A percentile compares a stretch with the other conserved stretches of the same genome.
These are phyloP conservation scores for Brassica nigra DNA, from an alignment of 345 rosid species.

Conservation along the genomic window DNA sequence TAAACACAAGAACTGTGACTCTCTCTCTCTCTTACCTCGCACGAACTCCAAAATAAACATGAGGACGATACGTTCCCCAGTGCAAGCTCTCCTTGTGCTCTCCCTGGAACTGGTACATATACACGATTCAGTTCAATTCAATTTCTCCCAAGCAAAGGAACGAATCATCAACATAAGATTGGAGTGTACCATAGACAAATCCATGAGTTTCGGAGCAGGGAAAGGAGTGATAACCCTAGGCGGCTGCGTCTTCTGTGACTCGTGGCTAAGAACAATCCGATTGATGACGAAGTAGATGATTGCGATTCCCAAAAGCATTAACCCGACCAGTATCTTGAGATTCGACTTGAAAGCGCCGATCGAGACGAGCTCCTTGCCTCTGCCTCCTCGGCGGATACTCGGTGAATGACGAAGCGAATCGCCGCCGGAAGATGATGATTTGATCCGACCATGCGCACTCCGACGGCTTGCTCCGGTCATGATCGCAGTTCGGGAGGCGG, in stretches of 20 bases:
- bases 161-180: neutral
- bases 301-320: conserved; percentile 25
- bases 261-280: conserved; percentile 7
- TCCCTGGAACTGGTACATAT: conserved; percentile 69
- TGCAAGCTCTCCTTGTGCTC: conserved; percentile 87
- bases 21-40: conserved; percentile 54
- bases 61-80: conserved; percentile 96
- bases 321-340: conserved; percentile 25
- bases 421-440: conserved; percentile 28
- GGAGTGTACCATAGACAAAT: neutral
- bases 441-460: conserved; percentile 60
- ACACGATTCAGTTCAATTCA: conserved; percentile 9
- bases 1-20: neutral
- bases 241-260: conserved; percentile 29
- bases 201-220: neutral
- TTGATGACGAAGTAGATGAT: conserved; percentile 32
- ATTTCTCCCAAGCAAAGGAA: neutral
- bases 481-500: conserved; percentile 15
- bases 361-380: conserved; percentile 29
- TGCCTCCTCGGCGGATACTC: conserved; percentile 26
- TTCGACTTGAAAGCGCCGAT: conserved; percentile 38
- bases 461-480: conserved; percentile 70
- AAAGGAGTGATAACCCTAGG: conserved; percentile 68
- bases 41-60: conserved; percentile 90
- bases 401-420: conserved; percentile 31